Percentiles rank a stretch among this genome's conserved stretches.
Evolutionary conservation across 2,329 filamentous ascomycete species (phyloP).

Genomic region (Juglanconis sp.): DNA sequence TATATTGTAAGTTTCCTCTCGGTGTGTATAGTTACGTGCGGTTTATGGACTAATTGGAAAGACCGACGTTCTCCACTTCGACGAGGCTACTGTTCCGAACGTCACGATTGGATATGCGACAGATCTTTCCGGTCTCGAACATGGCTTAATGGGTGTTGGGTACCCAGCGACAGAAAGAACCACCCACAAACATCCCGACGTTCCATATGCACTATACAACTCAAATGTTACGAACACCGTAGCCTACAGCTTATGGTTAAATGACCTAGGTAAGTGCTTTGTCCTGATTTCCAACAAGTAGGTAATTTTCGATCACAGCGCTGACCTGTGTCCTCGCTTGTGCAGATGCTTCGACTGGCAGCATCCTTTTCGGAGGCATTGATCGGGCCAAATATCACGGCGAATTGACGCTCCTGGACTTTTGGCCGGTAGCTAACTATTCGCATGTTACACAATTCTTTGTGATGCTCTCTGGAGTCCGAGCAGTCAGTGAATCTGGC

Average conservation of each 20-base stretch:
- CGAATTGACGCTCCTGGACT: not conserved
- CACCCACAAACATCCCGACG: not conserved
- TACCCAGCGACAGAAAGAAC: not conserved
- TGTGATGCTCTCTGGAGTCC: not conserved
- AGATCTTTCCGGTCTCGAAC: not conserved
- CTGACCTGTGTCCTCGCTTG: not conserved
- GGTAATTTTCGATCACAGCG: too few relatives aligned
- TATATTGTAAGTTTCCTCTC: not conserved
- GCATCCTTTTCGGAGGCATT: constrained; percentile 5
- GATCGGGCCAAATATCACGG: constrained; percentile 4
- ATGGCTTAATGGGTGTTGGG: not conserved
- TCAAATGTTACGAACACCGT: not conserved
- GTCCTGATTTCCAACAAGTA: not conserved
- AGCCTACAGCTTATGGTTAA: constrained; percentile 1
- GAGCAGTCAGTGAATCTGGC: not conserved
- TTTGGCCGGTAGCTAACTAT: not conserved
- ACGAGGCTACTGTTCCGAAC: not conserved
- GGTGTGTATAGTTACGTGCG: not conserved
- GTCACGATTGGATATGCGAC: not conserved
- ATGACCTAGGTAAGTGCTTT: not conserved
- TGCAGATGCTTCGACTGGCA: not conserved
- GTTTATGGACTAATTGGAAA: not conserved
- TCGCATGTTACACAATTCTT: not conserved
- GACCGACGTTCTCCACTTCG: not conserved
- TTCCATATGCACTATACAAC: not conserved